Conservation (phyloP, 306 rosid species). For the Cucurbita maxima region DNA sequence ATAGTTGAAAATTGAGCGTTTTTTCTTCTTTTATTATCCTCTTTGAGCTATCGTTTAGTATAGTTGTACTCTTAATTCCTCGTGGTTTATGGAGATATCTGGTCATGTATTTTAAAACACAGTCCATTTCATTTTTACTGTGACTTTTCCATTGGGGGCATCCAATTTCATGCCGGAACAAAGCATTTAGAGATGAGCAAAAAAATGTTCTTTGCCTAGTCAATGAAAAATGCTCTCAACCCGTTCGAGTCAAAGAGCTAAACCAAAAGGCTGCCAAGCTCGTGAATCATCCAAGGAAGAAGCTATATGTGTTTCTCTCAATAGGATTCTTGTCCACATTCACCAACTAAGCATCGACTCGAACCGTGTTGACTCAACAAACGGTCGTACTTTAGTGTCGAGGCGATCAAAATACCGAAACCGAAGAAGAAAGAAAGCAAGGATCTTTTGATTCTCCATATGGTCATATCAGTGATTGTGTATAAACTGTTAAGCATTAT, state of each 20-base stretch:
- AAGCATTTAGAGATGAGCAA: slow-evolving; percentile 4
- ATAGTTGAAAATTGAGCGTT: background rate
- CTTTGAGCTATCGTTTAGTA: background rate
- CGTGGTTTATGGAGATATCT: background rate
- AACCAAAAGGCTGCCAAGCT: too few relatives aligned
- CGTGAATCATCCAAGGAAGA: background rate
- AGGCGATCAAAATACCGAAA: background rate
- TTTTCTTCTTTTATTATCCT: background rate
- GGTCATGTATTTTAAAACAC: background rate
- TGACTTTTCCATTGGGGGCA: background rate
- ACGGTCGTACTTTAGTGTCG: background rate
- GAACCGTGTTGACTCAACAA: background rate
- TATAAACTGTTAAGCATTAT: background rate
- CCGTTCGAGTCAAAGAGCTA: too few relatives aligned
- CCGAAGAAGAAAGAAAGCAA: background rate
- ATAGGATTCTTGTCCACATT: background rate
- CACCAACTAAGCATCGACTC: background rate
- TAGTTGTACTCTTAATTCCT: background rate
- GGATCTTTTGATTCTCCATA: background rate
- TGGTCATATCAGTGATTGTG: background rate
- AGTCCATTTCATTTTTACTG: background rate
- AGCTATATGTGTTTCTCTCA: background rate
- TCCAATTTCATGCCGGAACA: background rate
- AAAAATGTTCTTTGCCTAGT: background rate
- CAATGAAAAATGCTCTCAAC: slow-evolving; percentile 2